These are phyloP conservation scores for Colletotrichum sublineola DNA, from an alignment of 2,329 filamentous ascomycete species.

Conservation along the genomic window DNA sequence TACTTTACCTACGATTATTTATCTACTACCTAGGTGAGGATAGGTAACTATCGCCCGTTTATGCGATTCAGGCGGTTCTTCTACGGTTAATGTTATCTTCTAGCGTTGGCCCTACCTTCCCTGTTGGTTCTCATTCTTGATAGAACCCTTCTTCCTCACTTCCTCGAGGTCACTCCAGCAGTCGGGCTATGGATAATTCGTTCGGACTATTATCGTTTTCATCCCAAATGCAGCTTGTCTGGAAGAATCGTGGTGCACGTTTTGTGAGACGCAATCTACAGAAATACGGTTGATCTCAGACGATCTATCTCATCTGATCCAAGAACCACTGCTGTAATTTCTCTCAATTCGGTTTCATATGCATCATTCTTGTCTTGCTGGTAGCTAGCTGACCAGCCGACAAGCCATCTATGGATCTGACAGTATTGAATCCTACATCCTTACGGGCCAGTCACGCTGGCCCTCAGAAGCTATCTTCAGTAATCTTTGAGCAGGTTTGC, in stretches of 20 bases:
- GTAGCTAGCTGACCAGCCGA: background rate
- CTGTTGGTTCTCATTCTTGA: background rate
- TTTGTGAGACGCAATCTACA: background rate
- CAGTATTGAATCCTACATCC: background rate
- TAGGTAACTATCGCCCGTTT: background rate
- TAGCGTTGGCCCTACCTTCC: slow-evolving; percentile 24
- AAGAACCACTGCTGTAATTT: background rate
- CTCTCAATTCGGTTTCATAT: background rate
- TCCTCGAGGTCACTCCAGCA: background rate
- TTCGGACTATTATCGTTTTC: background rate
- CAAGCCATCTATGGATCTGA: background rate
- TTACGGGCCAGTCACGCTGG: no score
- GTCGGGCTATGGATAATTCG: background rate
- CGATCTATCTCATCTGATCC: background rate
- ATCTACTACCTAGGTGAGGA: no score
- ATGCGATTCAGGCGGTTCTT: background rate
- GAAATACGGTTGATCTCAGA: background rate
- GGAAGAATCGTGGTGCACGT: background rate
- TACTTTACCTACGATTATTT: background rate
- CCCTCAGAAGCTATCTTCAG: background rate
- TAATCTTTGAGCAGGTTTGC: no score
- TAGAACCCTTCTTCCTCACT: background rate
- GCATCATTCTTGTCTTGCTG: background rate
- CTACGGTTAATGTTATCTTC: background rate
- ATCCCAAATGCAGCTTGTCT: background rate